Evolutionary conservation across 345 rosid genomes (phyloP), one percentile per base, ranked within the genome.

Genomic region (Laguncularia racemosa): DNA sequence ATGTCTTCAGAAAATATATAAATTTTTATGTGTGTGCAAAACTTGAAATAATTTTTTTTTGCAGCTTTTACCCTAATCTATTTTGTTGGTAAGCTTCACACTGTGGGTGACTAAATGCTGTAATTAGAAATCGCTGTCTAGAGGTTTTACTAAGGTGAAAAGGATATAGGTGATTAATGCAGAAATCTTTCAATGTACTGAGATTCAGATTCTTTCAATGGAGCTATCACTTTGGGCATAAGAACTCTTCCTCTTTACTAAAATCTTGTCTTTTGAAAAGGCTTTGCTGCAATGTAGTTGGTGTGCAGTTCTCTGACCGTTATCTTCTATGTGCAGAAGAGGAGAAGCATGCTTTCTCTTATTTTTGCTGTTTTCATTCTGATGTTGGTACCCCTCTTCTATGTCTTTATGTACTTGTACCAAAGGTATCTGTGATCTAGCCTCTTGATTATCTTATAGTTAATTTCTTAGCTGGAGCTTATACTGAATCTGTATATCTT

Each of bases 361-460:
- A 55, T 64, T 15, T 49, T 77, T 53, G 79, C 82, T 52, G 67
- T 86, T 71, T 50, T 82, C 71, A 71, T 71, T 43, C 57, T 84
- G 71, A 49, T 76, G 76, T 56, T 79, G 70, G 76, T 89, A 59
- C 89, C 88, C 2, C 75, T 86, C 58, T 76, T 76, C 68, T 86
- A 81, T 59, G 60, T 66, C 26, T 79, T 81, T 38, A 64, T 82
- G 54, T 86, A 82, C 77, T 50, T 89, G 67, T 80, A 79, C 60
- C 83, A 71, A 52, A 79, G 92, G 97, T 84, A 82, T 15, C 40
- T 4, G 40, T 33, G 40, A 33, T 33, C 40, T 28, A 12, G 28
- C 46, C 17, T 48, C 16, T 43, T 13, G 46, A 38, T 55, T 12
- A 8, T 13, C 46, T 55, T 46, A 14, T 17, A 46, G 13, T 15